Conservation (phyloP, 306 rosid species). For the Citrullus colocynthis region DNA sequence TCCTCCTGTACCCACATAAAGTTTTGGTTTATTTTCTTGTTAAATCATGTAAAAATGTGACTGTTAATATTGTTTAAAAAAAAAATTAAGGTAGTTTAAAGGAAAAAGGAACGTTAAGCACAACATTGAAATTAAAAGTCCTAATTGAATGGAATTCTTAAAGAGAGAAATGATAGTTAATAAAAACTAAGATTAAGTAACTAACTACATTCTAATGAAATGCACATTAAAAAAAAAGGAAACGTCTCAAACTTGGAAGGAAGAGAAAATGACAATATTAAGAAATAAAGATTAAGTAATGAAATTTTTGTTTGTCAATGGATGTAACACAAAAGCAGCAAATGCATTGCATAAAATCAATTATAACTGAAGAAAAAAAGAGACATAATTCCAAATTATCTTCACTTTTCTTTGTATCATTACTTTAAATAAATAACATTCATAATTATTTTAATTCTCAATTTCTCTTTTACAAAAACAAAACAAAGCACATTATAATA, state of each 20-base stretch:
- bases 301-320: background rate
- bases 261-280: background rate
- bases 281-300: background rate
- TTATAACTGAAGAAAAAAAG: background rate
- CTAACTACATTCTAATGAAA: background rate
- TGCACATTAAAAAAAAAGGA: background rate
- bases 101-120: no score
- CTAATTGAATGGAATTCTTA: background rate
- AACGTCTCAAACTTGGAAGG: background rate
- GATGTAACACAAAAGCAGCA: background rate
- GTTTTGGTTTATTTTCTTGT: background rate
- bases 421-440: background rate
- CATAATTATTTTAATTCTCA: background rate
- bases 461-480: background rate
- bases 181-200: background rate
- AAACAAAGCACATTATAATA: background rate
- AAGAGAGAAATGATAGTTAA: background rate
- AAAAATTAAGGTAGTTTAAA: no score
- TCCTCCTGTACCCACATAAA: conserved; percentile 55
- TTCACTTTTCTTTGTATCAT: background rate
- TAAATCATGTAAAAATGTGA: background rate
- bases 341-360: background rate
- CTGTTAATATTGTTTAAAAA: background rate
- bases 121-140: background rate
- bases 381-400: background rate